Evolutionary conservation across 208 protist genomes (phyloP).

Genomic region (Leishmania gerbilli): DNA sequence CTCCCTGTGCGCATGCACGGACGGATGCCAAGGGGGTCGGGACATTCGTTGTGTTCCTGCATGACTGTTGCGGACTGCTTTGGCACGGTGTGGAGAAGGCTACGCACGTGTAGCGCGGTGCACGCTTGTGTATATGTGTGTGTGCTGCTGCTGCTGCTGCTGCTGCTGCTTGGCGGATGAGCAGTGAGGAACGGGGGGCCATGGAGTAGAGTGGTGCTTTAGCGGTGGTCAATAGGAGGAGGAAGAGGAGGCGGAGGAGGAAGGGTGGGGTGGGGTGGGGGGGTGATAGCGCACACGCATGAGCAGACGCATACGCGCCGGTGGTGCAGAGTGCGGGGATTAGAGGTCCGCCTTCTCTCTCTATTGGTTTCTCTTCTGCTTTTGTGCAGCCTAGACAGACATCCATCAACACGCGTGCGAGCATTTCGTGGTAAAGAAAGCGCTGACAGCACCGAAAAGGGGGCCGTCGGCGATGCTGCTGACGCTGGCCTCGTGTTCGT

Average conservation of each 20-base stretch:
- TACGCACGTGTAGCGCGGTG: not conserved
- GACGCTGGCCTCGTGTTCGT: not conserved
- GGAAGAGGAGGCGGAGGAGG: not conserved
- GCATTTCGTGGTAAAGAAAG: not conserved
- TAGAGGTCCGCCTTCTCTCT: not conserved
- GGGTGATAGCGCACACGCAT: not conserved
- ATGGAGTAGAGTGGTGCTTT: not conserved
- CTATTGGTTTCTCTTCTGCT: not conserved
- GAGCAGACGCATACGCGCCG: not conserved
- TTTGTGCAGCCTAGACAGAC: not conserved
- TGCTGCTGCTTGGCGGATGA: not conserved
- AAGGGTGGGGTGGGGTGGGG: no score
- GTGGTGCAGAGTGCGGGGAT: not conserved
- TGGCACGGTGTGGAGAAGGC: not conserved
- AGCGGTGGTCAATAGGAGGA: not conserved
- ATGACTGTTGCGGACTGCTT: not conserved
- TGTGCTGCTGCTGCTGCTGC: not conserved
- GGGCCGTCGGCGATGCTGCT: not conserved
- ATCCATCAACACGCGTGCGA: not conserved
- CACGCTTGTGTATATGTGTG: not conserved
- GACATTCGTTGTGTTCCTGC: not conserved
- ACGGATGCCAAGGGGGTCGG: not conserved
- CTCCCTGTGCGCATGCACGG: not conserved
- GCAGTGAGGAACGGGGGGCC: not conserved
- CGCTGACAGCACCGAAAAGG: not conserved